phyloP scores from a whole-genome alignment of 352 stramenopile species.

The Blastocystis sp. region DNA sequence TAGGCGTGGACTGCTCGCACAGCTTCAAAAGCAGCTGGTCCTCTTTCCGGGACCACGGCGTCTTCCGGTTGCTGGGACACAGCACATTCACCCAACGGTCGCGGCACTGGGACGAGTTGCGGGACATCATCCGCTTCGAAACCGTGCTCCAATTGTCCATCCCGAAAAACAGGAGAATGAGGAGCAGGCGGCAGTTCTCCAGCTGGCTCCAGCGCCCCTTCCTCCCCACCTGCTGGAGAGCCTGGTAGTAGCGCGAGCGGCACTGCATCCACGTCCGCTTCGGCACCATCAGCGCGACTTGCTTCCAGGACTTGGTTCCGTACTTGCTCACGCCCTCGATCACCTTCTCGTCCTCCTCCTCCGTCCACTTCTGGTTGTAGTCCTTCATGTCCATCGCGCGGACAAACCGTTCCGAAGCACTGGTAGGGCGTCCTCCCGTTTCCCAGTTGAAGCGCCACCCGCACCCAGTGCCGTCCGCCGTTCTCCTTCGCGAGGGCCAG shows the following conservation, averaged over 20 bases:
- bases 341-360: constrained; percentile 52
- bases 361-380: constrained; percentile 42
- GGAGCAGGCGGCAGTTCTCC: constrained; percentile 28
- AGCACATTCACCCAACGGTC: constrained; percentile 47
- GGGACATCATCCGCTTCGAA: constrained; percentile 29
- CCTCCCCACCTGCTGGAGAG: constrained; percentile 19
- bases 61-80: background rate
- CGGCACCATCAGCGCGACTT: constrained; percentile 10
- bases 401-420: constrained; percentile 57
- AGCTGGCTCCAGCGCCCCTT: constrained; percentile 53
- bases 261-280: constrained; percentile 43
- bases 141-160: constrained; percentile 35
- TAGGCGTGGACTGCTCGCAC: background rate
- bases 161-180: constrained; percentile 47
- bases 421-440: constrained; percentile 39
- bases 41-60: constrained; percentile 24
- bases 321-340: constrained; percentile 11
- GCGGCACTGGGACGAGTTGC: constrained; percentile 50
- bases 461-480: constrained; percentile 10
- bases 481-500: background rate
- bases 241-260: constrained; percentile 59
- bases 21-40: constrained; percentile 30
- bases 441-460: constrained; percentile 20
- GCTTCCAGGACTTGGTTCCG: constrained; percentile 61
- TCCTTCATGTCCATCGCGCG: constrained; percentile 37